Evolutionary conservation across 2,329 filamentous ascomycete genomes (phyloP).

Genomic region (Diplocarpon rosae): DNA sequence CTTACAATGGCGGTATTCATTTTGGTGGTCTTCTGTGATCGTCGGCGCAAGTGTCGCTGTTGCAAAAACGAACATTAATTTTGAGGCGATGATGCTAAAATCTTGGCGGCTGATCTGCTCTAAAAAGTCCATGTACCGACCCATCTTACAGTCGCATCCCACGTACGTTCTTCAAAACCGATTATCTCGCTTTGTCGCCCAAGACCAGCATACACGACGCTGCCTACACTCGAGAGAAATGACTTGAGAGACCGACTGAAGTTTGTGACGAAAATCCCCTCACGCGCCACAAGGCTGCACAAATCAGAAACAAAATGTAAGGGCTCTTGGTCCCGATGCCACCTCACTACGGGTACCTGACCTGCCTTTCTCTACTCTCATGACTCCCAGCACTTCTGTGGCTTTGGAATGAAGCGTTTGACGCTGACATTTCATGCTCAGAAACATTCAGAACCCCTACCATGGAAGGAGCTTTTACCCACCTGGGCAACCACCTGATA

Average conservation of each 20-base stretch:
- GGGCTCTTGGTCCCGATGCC: slow-evolving; percentile 3
- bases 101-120: slow-evolving; percentile 9
- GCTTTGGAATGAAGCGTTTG: not conserved
- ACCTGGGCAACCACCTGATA: slow-evolving; percentile 77
- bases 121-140: slow-evolving; percentile 9
- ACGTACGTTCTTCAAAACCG: not conserved
- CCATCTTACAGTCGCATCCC: not conserved
- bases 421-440: not conserved
- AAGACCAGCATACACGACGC: slow-evolving; percentile 5
- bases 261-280: slow-evolving; percentile 17
- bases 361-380: too few relatives aligned
- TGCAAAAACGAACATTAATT: slow-evolving; percentile 14
- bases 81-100: not conserved
- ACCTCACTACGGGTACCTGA: not conserved
- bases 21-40: slow-evolving; percentile 5
- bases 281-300: slow-evolving; percentile 26
- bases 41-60: slow-evolving; percentile 2
- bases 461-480: slow-evolving; percentile 84
- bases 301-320: slow-evolving; percentile 14
- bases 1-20: slow-evolving; percentile 23
- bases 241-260: slow-evolving; percentile 22
- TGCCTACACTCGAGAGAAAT: slow-evolving; percentile 14
- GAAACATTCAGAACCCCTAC: slow-evolving; percentile 7
- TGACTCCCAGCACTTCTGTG: not conserved
- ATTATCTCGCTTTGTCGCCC: not conserved